Conservation (phyloP, 208 protist species). For the Trypanosoma lewisi region DNA sequence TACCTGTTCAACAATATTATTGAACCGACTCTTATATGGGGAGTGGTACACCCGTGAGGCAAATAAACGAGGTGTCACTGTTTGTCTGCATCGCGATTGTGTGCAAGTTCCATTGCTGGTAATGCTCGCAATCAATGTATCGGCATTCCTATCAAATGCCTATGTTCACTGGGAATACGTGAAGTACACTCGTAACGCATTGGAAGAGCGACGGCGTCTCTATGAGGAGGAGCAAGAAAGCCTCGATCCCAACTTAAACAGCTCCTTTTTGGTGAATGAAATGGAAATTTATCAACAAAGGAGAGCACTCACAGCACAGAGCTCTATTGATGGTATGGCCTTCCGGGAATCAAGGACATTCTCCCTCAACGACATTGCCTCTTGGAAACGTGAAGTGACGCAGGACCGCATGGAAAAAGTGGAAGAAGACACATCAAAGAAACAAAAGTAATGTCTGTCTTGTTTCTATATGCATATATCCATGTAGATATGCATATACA, state of each 20-base stretch:
- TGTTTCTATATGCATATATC: neutral
- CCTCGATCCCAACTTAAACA: too few species aligned
- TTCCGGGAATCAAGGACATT: too few species aligned
- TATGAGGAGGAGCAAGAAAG: neutral
- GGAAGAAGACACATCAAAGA: too few species aligned
- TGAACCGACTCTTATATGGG: slow-evolving; percentile 33
- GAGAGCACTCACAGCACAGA: too few species aligned
- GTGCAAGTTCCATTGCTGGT: slow-evolving; percentile 22
- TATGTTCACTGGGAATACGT: slow-evolving; percentile 25
- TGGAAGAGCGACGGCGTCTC: slow-evolving; percentile 3
- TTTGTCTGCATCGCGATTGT: slow-evolving; percentile 24
- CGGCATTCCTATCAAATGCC: slow-evolving; percentile 15
- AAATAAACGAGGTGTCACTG: slow-evolving; percentile 2
- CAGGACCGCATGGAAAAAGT: too few species aligned
- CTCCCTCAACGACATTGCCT: too few species aligned
- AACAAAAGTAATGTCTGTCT: slow-evolving; percentile 1
- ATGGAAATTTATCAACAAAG: too few species aligned
- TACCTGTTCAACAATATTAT: slow-evolving; percentile 22
- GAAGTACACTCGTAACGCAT: slow-evolving; percentile 2
- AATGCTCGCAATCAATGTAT: slow-evolving; percentile 16
- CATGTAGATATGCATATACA: neutral
- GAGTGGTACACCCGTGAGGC: slow-evolving; percentile 27
- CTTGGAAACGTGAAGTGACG: too few species aligned
- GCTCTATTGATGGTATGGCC: too few species aligned
- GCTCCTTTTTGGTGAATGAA: too few species aligned